Percentiles rank a stretch among this genome's conserved stretches.
These are phyloP conservation scores for Anthoceros angustus DNA, from an alignment of 225 moss, liverwort and hornwort species.

Conservation along the genomic window DNA sequence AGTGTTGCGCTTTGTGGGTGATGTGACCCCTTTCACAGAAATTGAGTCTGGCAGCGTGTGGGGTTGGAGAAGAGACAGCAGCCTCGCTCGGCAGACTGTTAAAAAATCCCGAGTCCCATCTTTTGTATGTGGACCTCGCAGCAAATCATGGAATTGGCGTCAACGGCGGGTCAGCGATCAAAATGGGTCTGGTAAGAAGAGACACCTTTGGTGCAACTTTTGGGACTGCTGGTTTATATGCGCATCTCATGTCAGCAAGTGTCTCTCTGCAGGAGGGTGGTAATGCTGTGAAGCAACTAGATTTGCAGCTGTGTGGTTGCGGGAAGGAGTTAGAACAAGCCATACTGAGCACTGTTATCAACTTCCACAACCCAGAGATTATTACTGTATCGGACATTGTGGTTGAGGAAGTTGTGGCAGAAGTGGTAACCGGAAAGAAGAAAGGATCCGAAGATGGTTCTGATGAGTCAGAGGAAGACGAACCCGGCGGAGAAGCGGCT, in stretches of 20 bases:
- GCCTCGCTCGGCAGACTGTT: slow-evolving; percentile 30
- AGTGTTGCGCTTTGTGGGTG: background rate
- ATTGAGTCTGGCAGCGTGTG: slow-evolving; percentile 28
- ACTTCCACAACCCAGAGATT: background rate
- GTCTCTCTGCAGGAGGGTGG: slow-evolving; percentile 12
- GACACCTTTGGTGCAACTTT: background rate
- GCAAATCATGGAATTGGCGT: slow-evolving; percentile 26
- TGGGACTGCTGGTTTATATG: background rate
- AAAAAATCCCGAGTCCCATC: slow-evolving; percentile 31
- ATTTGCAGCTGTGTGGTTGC: slow-evolving; percentile 23
- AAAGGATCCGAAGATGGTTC: background rate
- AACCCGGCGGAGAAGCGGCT: background rate
- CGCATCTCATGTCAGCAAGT: background rate
- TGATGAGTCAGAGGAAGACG: background rate
- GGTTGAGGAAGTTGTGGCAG: background rate
- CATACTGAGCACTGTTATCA: background rate
- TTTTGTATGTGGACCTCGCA: slow-evolving; percentile 24
- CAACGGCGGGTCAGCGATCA: slow-evolving; percentile 19
- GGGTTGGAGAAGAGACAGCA: slow-evolving; percentile 10
- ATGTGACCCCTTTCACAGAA: slow-evolving; percentile 13
- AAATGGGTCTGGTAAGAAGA: slow-evolving; percentile 13
- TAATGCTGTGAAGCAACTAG: slow-evolving; percentile 32
- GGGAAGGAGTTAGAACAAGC: slow-evolving; percentile 19
- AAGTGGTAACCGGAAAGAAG: background rate
- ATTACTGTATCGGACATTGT: background rate